Evolutionary conservation across 176 grass and related monocot species (phyloP).

Genomic region (Carex scoparia): DNA sequence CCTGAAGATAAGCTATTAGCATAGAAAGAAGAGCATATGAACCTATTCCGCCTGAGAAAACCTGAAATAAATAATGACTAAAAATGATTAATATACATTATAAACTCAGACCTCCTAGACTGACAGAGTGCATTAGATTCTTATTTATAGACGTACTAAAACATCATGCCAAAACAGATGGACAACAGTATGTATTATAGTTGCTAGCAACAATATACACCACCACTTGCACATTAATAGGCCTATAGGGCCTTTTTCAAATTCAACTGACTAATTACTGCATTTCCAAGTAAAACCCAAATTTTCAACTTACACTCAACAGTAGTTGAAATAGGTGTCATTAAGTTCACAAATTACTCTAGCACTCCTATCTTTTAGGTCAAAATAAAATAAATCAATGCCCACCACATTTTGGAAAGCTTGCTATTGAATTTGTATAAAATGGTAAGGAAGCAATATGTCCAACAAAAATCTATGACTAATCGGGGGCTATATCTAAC

Average conservation of each 20-base stretch:
- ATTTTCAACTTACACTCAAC: background rate
- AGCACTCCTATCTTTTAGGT: background rate
- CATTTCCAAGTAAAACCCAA: background rate
- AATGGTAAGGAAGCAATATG: background rate
- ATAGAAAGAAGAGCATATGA: slow-evolving; percentile 98
- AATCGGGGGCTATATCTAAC: background rate
- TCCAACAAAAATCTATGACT: background rate
- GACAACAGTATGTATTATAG: background rate
- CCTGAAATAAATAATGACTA: slow-evolving; percentile 38
- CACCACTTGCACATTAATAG: background rate
- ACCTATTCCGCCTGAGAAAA: slow-evolving; percentile 91
- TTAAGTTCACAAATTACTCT: background rate
- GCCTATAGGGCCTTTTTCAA: background rate
- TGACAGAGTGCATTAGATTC: background rate
- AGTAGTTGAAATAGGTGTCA: background rate
- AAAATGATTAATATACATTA: slow-evolving; percentile 3
- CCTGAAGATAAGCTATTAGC: slow-evolving; percentile 92
- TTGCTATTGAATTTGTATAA: background rate
- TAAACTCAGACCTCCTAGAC: background rate
- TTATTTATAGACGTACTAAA: background rate
- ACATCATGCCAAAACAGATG: background rate
- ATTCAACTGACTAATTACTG: background rate
- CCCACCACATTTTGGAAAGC: background rate
- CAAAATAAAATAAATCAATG: background rate
- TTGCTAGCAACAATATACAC: background rate